Evolutionary conservation across 176 grass and related monocot species (phyloP).

Genomic region (Oryza nivara): DNA sequence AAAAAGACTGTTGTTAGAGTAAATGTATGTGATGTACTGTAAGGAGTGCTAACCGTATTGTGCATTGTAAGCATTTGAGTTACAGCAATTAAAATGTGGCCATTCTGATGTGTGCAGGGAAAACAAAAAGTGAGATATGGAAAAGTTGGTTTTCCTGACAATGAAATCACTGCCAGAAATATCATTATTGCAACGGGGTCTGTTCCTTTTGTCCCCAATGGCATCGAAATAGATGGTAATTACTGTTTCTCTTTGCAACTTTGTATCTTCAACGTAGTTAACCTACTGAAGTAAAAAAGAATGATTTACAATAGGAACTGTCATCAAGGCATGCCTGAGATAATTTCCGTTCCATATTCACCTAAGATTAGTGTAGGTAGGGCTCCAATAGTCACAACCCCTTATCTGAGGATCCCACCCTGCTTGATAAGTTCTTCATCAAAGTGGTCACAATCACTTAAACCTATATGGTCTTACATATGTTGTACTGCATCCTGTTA

Average conservation of each 20-base stretch:
- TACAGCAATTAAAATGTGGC: not conserved
- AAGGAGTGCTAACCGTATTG: too few relatives aligned
- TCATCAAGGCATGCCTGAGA: constrained; percentile 24
- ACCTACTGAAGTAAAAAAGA: constrained; percentile 11
- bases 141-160: constrained; percentile 70
- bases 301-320: not conserved
- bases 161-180: constrained; percentile 72
- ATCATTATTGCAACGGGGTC: constrained; percentile 82
- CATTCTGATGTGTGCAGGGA: constrained; percentile 39
- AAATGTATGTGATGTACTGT: not conserved
- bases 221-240: constrained; percentile 89
- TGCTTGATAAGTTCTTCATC: too few relatives aligned
- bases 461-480: not conserved
- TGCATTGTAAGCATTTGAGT: not conserved
- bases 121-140: constrained; percentile 72
- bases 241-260: constrained; percentile 23
- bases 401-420: too few relatives aligned
- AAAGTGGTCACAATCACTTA: not conserved
- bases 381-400: not conserved
- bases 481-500: not conserved
- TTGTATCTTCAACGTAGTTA: not conserved
- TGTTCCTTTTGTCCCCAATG: constrained; percentile 79
- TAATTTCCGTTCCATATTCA: constrained; percentile 13
- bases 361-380: not conserved
- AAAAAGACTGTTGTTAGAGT: not conserved